A percentile compares a stretch with the other conserved stretches of the same genome.
Conservation (phyloP, 1,139 yeast genomes). For the Saccharomycopsis crataegensis region DNA sequence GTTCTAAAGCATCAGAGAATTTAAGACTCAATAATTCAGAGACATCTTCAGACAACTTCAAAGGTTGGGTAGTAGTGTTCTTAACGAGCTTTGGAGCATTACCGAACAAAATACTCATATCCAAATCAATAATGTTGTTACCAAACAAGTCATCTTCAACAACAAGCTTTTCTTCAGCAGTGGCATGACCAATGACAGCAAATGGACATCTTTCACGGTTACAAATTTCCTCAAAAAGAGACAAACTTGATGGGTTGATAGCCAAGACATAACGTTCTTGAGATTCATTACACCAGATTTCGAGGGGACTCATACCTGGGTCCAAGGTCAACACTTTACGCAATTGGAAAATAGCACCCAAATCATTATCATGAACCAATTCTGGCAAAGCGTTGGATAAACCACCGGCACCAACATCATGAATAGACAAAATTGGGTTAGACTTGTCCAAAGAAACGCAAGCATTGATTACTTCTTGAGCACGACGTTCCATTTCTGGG, state of each 20-base stretch:
- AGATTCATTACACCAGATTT: constrained; percentile 99
- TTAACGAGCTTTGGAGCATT: constrained; percentile 95
- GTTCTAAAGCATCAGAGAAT: constrained; percentile 60
- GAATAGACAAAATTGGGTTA: constrained; percentile 92
- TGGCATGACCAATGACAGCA: constrained; percentile 94
- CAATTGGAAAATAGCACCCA: constrained; percentile 90
- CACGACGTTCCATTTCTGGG: constrained; percentile 99
- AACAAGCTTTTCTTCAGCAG: constrained; percentile 74
- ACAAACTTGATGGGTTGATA: constrained; percentile 74
- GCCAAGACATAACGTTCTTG: constrained; percentile 97
- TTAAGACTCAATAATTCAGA: constrained; percentile 30
- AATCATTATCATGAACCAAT: constrained; percentile 90
- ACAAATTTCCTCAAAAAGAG: constrained; percentile 69
- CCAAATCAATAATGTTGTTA: constrained; percentile 88
- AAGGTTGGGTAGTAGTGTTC: constrained; percentile 57
- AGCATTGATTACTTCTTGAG: constrained; percentile 94
- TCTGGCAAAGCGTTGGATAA: constrained; percentile 96
- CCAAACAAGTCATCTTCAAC: constrained; percentile 72
- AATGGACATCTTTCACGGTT: constrained; percentile 93
- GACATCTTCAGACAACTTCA: constrained; percentile 34
- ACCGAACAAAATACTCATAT: constrained; percentile 94
- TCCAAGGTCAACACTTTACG: constrained; percentile 87
- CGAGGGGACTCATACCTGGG: constrained; percentile 99
- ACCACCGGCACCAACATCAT: constrained; percentile 99
- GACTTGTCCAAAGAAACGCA: constrained; percentile 77